These are phyloP conservation scores for Xylaria hypoxylon DNA, from an alignment of 2,329 filamentous ascomycete genomes.

Conservation along the genomic window DNA sequence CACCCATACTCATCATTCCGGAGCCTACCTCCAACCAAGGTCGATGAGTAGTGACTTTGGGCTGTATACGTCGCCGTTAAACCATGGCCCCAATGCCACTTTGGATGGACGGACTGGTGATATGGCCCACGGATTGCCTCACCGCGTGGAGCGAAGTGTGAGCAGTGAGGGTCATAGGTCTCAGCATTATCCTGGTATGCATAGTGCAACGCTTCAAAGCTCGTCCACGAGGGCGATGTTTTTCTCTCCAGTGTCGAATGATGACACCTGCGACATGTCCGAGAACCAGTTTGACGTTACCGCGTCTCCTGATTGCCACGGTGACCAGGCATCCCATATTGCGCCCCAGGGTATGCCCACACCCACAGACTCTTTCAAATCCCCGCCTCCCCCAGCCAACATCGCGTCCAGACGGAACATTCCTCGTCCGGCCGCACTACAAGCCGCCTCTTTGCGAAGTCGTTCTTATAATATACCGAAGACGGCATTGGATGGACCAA, in stretches of 20 bases:
- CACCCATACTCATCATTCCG: conserved; percentile 33
- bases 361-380: conserved; percentile 57
- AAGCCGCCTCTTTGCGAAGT: conserved; percentile 59
- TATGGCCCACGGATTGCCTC: conserved; percentile 37
- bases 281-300: conserved; percentile 38
- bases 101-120: conserved; percentile 20
- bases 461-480: conserved; percentile 58
- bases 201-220: conserved; percentile 38
- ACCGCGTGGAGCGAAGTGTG: conserved; percentile 42
- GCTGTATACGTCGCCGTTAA: conserved; percentile 33
- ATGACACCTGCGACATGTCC: conserved; percentile 37
- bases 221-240: conserved; percentile 39
- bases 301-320: conserved; percentile 34
- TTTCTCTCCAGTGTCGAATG: conserved; percentile 41
- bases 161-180: conserved; percentile 37
- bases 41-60: conserved; percentile 39
- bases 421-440: conserved; percentile 62
- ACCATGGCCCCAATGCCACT: conserved; percentile 13
- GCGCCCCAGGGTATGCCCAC: conserved; percentile 44
- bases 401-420: conserved; percentile 66
- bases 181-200: conserved; percentile 41
- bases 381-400: conserved; percentile 63
- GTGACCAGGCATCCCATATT: conserved; percentile 34
- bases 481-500: conserved; percentile 61
- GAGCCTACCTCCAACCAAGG: conserved; percentile 37